phyloP scores from a whole-genome alignment of 2,329 filamentous ascomycete genomes.

The Aspergillus eucalypticola region DNA sequence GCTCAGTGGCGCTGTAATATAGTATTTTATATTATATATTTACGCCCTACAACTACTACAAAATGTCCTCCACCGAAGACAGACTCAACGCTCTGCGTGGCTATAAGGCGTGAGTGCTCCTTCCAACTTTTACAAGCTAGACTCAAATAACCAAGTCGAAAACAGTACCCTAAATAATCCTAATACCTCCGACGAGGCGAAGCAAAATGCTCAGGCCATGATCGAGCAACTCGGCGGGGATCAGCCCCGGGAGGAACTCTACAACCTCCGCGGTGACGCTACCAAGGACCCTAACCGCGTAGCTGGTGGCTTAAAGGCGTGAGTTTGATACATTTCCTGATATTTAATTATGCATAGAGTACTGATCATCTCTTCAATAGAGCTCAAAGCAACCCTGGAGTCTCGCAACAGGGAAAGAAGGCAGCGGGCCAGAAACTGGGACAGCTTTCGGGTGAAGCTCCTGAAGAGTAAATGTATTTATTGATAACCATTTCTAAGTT shows the following conservation, averaged over 20 bases:
- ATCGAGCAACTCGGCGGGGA: slow-evolving; percentile 20
- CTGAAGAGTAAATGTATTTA: no score
- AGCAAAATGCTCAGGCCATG: slow-evolving; percentile 21
- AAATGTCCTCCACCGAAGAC: no score
- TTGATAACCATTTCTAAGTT: no score
- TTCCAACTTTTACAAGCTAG: no score
- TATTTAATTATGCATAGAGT: no score
- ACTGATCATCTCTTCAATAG: neutral
- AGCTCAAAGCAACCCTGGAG: slow-evolving; percentile 10
- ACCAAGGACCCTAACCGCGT: slow-evolving; percentile 21
- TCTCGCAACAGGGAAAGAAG: slow-evolving; percentile 9
- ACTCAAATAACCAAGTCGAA: no score
- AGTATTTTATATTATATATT: no score
- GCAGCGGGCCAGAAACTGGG: slow-evolving; percentile 5
- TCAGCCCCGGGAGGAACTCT: slow-evolving; percentile 17
- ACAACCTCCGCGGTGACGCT: slow-evolving; percentile 10
- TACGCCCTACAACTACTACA: no score
- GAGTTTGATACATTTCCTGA: neutral
- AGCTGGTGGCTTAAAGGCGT: slow-evolving; percentile 23
- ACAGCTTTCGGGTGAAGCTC: neutral
- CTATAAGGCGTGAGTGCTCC: no score
- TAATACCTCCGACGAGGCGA: slow-evolving; percentile 21
- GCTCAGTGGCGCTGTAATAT: no score
- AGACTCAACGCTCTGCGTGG: no score
- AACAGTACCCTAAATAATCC: slow-evolving; percentile 17